phyloP scores from a whole-genome alignment of 768 basidiomycete genomes.

The Omphalotus guepiniiformis region DNA sequence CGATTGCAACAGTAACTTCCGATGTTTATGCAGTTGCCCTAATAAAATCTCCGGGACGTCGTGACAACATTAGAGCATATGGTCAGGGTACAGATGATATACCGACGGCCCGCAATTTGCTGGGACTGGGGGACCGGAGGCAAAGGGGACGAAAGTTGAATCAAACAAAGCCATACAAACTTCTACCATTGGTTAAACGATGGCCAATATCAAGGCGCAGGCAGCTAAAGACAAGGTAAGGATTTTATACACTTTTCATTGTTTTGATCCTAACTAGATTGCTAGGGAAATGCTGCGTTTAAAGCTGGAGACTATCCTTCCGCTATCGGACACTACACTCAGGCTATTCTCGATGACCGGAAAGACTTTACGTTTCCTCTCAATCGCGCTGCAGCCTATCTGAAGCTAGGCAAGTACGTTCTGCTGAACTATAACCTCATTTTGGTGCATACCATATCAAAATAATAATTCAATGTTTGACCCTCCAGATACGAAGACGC shows the following conservation, averaged over 20 bases:
- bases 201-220: neutral
- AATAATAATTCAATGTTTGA: conserved; percentile 10
- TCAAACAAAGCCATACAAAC: no score
- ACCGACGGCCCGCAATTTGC: no score
- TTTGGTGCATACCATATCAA: conserved; percentile 8
- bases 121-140: no score
- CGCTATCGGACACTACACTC: conserved; percentile 84
- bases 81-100: no score
- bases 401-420: conserved; percentile 93
- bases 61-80: no score
- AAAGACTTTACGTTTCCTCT: conserved; percentile 75
- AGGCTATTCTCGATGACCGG: conserved; percentile 68
- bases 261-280: neutral
- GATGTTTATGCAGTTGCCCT: no score
- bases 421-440: conserved; percentile 8
- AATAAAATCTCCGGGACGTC: no score
- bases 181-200: no score
- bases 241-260: neutral
- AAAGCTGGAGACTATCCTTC: conserved; percentile 72
- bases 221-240: conserved; percentile 1
- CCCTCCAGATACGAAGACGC: conserved; percentile 66
- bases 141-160: no score
- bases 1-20: no score
- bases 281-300: conserved; percentile 84
- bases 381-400: conserved; percentile 88